phyloP scores from a whole-genome alignment of 148 eudicot species.

The Camellia japonica region DNA sequence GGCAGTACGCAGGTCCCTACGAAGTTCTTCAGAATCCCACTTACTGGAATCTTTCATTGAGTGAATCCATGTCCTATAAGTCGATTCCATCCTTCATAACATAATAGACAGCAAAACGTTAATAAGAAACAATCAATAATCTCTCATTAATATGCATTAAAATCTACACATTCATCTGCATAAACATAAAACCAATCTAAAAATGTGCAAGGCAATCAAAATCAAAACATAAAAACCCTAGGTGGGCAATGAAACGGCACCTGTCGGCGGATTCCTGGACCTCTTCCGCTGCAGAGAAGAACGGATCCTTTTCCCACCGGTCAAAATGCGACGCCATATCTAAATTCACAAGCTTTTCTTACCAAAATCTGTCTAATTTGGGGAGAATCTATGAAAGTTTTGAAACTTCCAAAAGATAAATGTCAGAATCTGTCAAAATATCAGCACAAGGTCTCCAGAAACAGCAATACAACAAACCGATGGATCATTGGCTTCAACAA shows the following conservation, averaged over 20 bases:
- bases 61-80: conserved; percentile 77
- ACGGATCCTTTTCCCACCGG: conserved; percentile 88
- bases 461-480: background rate
- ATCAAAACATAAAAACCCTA: background rate
- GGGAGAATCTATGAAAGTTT: no score
- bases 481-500: background rate
- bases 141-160: no score
- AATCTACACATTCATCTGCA: no score
- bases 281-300: conserved; percentile 84
- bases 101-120: background rate
- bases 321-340: conserved; percentile 63
- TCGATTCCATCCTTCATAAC: conserved; percentile 71
- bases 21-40: conserved; percentile 61
- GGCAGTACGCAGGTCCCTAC: conserved; percentile 61
- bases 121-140: background rate
- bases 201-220: no score
- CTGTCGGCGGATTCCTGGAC: conserved; percentile 90
- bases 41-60: conserved; percentile 46
- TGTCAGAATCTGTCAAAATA: no score
- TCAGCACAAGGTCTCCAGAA: background rate
- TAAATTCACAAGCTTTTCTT: background rate
- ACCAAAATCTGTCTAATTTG: background rate
- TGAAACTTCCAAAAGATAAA: no score
- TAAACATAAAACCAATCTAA: no score
- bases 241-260: conserved; percentile 21